Conservation (phyloP, 495 filamentous ascomycete genomes). For the Chaetomium tenue region DNA sequence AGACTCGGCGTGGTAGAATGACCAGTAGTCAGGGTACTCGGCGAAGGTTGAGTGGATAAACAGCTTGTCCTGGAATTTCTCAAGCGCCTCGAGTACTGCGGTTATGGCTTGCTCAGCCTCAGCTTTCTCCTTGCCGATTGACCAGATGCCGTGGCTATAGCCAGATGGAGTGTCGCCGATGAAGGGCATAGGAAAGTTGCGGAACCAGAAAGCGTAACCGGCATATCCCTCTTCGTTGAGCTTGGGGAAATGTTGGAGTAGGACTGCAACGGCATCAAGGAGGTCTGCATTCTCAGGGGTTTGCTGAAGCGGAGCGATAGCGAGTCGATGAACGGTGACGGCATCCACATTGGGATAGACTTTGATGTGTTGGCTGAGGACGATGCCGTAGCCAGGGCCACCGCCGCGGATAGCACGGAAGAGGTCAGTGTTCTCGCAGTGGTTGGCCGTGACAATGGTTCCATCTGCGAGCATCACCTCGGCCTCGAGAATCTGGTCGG, state of each 20-base stretch:
- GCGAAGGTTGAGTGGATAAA: constrained; percentile 4
- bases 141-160: constrained; percentile 18
- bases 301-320: constrained; percentile 28
- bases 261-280: constrained; percentile 17
- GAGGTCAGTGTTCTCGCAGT: constrained; percentile 44
- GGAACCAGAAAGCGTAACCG: constrained; percentile 20
- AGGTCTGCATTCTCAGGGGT: constrained; percentile 23
- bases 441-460: constrained; percentile 40
- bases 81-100: neutral
- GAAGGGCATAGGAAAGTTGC: constrained; percentile 5
- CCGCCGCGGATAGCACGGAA: constrained; percentile 52
- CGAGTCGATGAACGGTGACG: constrained; percentile 41
- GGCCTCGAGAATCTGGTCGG: constrained; percentile 45
- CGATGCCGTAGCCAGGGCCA: constrained; percentile 43
- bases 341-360: constrained; percentile 38
- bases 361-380: constrained; percentile 45
- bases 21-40: constrained; percentile 22
- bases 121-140: constrained; percentile 3
- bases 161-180: constrained; percentile 11
- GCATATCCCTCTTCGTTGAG: constrained; percentile 9
- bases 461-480: constrained; percentile 50
- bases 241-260: constrained; percentile 7
- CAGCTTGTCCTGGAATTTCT: constrained; percentile 13
- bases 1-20: constrained; percentile 20
- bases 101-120: constrained; percentile 12